phyloP scores from a whole-genome alignment of 306 rosid genomes.

The Oemleria cerasiformis region DNA sequence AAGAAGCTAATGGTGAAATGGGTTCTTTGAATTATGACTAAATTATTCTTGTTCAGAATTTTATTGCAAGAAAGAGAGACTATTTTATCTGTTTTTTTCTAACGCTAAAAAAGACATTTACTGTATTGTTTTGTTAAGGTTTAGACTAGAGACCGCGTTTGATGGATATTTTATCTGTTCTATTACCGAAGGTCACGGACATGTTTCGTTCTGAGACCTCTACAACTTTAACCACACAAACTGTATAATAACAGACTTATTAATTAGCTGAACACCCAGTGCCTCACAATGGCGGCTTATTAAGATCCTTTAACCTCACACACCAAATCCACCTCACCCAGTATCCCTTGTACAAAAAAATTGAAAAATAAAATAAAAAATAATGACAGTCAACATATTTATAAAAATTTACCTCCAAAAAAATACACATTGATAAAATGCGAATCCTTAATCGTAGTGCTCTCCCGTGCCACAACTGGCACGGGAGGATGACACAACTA shows the following conservation, averaged over 20 bases:
- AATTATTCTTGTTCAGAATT: background rate
- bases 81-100: too few relatives aligned
- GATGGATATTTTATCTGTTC: background rate
- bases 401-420: too few relatives aligned
- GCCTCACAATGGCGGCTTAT: background rate
- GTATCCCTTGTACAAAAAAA: too few relatives aligned
- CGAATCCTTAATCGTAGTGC: too few relatives aligned
- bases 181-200: slow-evolving; percentile 8
- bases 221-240: background rate
- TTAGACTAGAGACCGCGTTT: background rate
- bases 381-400: too few relatives aligned
- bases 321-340: too few relatives aligned
- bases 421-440: too few relatives aligned
- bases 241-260: background rate
- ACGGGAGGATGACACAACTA: too few relatives aligned
- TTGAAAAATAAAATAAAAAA: too few relatives aligned
- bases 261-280: background rate
- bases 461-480: too few relatives aligned
- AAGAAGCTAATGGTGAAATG: slow-evolving; percentile 13
- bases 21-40: background rate
- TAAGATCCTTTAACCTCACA: too few relatives aligned
- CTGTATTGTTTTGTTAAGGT: background rate
- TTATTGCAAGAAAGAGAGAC: background rate
- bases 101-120: background rate
- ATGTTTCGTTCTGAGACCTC: background rate